Evolutionary conservation across 257 asterid species (phyloP), one percentile per base, ranked within the genome.

Genomic region (Misopates orontium): DNA sequence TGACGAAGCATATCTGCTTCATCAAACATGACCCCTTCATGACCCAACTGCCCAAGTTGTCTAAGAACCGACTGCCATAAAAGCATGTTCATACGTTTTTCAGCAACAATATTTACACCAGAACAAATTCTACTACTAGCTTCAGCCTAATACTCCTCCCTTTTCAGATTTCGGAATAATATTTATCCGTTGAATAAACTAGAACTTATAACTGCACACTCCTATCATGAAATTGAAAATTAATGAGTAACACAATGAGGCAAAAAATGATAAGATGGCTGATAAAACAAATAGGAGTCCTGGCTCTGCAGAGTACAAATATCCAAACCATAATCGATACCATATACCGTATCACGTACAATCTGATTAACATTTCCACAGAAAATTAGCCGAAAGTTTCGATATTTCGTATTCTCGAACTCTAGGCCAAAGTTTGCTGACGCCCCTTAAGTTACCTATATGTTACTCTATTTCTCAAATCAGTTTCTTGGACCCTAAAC

Each of bases 1-100:
- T 90, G 87, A 74, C 79, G 84, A 70, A 87, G 87, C 56, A 82
- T 61, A 58, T 88, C 99, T 17, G 72, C 83, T 59, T 93, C 96
- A 42, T 90, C 94, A 52, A 87, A 75, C 90, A 79, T 82, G 28
- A 86, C 71, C 22, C 85, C 88, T 68, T 85, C 95, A 77, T 87
- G 89, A 25, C 96, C 99, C 76, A 93, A 78, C 57, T 87, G 97
- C 55, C 95, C 95, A 60, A 93, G 79, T 50, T 90, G 96, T 70
- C 95, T 83, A 59, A 93, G 85, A 58, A 93, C 85, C n/a, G 94
- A 81, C 99, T 93, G 88, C 61, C 60, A 66, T 55, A 3, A 53
- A 70, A 72, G 62, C 41, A 41, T 13, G 17, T n/a, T 47, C 10
- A 36, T 13, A 62, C n/a, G n/a, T 16, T 11, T 60, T 60, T 65